Base-by-base conservation (phyloP, 306 rosid species). In the Erythrophleum fordii region DNA sequence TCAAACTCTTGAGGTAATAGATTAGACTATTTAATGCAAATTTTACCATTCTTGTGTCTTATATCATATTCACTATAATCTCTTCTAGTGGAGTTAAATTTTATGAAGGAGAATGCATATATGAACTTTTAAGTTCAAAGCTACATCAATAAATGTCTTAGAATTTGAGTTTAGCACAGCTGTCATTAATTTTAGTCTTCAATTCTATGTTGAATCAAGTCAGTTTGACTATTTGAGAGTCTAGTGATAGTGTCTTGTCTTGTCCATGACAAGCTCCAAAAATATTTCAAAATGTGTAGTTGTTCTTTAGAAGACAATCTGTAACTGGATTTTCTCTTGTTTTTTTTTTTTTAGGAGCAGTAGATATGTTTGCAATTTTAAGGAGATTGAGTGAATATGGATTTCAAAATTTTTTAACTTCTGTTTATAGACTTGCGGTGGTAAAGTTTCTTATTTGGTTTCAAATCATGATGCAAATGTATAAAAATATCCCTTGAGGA, bases 381-480 rank as follows among this genome's bases (percentile, higher is more conserved):
- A 55, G 67, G 22, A 39, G 55, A n/a, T 39, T 5, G 20, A 13
- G 11, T 58, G 41, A 49, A 44, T 61, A 62, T 48, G 74, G 5
- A 55, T 64, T 74, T 49, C 46, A 35, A 64, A 26, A 44, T 31
- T 46, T 60, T 8, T 81, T 62, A 45, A 49, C 81, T 23, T 22
- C 23, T 37, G 20, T n/a, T 60, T 26, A 17, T 46, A 72, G 37
- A 76, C 60, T 82, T 75, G 22, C 31, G 5, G 20, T 76, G 42
- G 16, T 29, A 25, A 45, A 72, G 34, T 78, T 12, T 31, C 45
- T 72, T 46, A 2, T 77, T 28, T 55, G 45, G 41, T 58, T 66
- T 66, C 31, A 16, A 14, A 75, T 74, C 67, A 61, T 72, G 25
- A 46, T 64, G 67, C 75, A 25, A 75, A 67, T 75, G 56, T 49